Evolutionary conservation across 805 yeast species (phyloP).

Genomic region (Saccharomyces paradoxus): DNA sequence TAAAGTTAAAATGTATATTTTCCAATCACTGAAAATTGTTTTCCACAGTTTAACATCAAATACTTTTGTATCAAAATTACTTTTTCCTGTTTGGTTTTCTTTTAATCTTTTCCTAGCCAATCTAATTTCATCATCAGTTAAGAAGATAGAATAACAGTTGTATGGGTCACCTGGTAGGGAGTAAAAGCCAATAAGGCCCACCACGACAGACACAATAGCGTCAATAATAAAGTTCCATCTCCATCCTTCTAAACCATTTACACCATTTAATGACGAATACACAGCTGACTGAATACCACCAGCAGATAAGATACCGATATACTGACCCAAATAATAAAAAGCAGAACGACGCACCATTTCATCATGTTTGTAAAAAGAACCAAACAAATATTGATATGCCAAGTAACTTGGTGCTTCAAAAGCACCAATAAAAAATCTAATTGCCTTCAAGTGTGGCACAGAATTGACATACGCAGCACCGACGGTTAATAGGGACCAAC

Average conservation of each 20-base stretch:
- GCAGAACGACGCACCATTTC: constrained; percentile 59
- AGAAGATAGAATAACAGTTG: constrained; percentile 42
- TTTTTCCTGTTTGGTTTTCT: constrained; percentile 29
- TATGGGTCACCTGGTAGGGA: constrained; percentile 61
- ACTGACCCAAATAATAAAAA: constrained; percentile 53
- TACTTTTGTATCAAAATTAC: constrained; percentile 26
- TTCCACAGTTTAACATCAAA: constrained; percentile 44
- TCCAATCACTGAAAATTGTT: constrained; percentile 47
- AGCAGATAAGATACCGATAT: constrained; percentile 52
- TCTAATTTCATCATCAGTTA: constrained; percentile 50
- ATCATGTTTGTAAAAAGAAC: constrained; percentile 48
- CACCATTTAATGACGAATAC: constrained; percentile 39
- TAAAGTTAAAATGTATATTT: constrained; percentile 43
- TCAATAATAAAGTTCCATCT: constrained; percentile 68
- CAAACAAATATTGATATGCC: constrained; percentile 50
- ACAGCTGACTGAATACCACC: constrained; percentile 57
- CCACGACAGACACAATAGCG: constrained; percentile 48
- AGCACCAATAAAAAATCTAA: constrained; percentile 56
- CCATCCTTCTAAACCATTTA: constrained; percentile 54
- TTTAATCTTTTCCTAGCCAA: constrained; percentile 40
- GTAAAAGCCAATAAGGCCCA: constrained; percentile 49
- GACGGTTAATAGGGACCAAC: constrained; percentile 57
- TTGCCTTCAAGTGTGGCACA: constrained; percentile 44
- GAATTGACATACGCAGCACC: constrained; percentile 39
- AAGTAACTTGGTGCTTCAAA: constrained; percentile 57